Evolutionary conservation across 148 eudicot species (phyloP).

Genomic region (Simmondsia chinensis): DNA sequence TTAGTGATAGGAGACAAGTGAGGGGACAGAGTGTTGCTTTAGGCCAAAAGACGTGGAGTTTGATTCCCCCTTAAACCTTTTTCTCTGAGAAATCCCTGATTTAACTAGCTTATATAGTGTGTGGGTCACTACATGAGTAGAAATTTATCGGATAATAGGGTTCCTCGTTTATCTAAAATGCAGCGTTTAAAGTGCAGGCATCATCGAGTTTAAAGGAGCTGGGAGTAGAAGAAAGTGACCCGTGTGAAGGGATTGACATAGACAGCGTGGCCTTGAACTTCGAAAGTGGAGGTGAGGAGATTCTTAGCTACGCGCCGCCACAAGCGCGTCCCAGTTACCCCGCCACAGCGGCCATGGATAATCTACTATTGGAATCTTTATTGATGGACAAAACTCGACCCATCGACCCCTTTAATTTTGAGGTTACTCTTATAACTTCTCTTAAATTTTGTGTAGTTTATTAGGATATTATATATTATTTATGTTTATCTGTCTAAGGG

Average conservation of each 20-base stretch:
- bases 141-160: background rate
- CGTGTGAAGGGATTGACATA: constrained; percentile 28
- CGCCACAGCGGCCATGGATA: too few species aligned
- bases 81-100: too few species aligned
- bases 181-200: constrained; percentile 4
- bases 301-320: constrained; percentile 12
- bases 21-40: too few species aligned
- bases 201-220: constrained; percentile 12
- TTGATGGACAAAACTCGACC: constrained; percentile 24
- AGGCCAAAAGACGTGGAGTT: too few species aligned
- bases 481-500: too few species aligned
- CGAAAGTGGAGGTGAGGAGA: constrained; percentile 23
- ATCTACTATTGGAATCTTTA: constrained; percentile 16
- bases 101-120: too few species aligned
- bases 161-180: background rate
- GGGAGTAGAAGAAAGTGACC: constrained; percentile 20
- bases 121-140: too few species aligned
- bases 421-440: constrained; percentile 23
- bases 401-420: constrained; percentile 21
- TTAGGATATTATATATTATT: too few species aligned
- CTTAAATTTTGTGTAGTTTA: too few species aligned
- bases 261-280: constrained; percentile 32
- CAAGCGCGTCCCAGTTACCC: constrained; percentile 14
- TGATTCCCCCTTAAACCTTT: too few species aligned
- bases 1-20: too few species aligned